Percentiles rank a stretch among this genome's conserved stretches.
phyloP scores from a whole-genome alignment of 176 grass and related monocot genomes.

The Cocos nucifera region DNA sequence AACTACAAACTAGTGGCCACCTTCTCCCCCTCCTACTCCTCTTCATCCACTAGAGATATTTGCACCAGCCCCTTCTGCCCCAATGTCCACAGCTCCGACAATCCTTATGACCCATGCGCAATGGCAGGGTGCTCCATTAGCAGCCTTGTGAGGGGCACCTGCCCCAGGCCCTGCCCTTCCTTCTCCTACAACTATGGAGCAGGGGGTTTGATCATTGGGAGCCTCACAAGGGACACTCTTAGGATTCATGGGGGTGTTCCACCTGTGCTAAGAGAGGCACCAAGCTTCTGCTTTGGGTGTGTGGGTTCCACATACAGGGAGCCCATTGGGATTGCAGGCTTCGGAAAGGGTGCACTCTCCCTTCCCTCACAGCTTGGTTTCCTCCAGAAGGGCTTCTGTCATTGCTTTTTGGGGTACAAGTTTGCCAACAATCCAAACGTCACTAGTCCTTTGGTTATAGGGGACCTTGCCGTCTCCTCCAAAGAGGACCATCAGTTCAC shows the following conservation, averaged over 20 bases:
- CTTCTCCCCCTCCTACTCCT: conserved; percentile 23
- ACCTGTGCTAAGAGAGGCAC: neutral
- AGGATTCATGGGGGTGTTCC: conserved; percentile 18
- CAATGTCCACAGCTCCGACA: conserved; percentile 39
- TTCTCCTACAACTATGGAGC: conserved; percentile 52
- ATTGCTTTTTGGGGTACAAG: conserved; percentile 41
- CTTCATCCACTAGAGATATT: conserved; percentile 10
- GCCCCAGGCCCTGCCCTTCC: conserved; percentile 35
- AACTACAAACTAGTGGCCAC: conserved; percentile 3
- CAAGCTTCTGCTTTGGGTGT: conserved; percentile 31
- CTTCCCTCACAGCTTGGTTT: conserved; percentile 40
- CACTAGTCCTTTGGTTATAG: conserved; percentile 38
- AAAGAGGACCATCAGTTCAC: conserved; percentile 29
- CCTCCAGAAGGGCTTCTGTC: conserved; percentile 36
- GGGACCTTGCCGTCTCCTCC: conserved; percentile 28
- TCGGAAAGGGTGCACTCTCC: conserved; percentile 37
- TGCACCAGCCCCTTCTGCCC: conserved; percentile 26
- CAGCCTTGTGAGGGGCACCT: conserved; percentile 20
- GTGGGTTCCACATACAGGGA: conserved; percentile 38
- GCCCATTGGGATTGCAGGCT: conserved; percentile 40
- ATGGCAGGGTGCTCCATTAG: conserved; percentile 26
- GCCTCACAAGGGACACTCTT: conserved; percentile 27
- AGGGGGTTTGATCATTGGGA: conserved; percentile 28
- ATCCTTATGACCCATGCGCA: conserved; percentile 30
- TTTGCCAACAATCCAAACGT: conserved; percentile 31